Base-by-base conservation (phyloP, 495 filamentous ascomycete species). In the Staphylotrichum longicolle region DNA sequence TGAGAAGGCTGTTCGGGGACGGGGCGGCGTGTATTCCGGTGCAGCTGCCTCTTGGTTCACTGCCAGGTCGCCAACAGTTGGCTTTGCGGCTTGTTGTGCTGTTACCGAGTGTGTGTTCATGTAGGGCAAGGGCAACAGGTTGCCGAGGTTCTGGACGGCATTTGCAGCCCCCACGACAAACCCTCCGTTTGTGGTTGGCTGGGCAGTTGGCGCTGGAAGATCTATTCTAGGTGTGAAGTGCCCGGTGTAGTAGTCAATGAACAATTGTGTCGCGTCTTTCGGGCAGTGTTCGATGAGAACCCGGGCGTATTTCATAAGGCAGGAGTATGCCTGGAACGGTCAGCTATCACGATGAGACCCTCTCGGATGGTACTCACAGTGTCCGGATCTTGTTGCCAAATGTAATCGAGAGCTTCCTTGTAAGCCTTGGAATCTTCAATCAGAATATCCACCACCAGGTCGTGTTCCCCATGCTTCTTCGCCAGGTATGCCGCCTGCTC, bases 401-500 rank as follows among this genome's bases (percentile, higher is more conserved):
- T 93, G 64, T 96, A 98, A 62, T 92, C 85, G 11, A 98, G 77
- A 3, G 94, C 94, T 68, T 95, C 90, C 5, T 82, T 81, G 69
- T 96, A 96, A 50, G 88, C 85, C 69, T 93, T 92, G 0, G 91
- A 91, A 68, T 98, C 92, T 71, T 98, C 94, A 46, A 98, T 93
- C 56, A 98, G 70, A 45, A 98, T 96, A 71, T 96, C 91, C 9
- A 98, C 87, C 2, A 98, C 94, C 60, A 96, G 82, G 39, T 96
- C 92, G 66, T 94, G 90, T 69, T 98, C 95, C 6, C 89, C 86
- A 69, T 98, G 93, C 69, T 96, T 95, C 57, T 91, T 90, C 10
- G 94, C 93, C 50, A 98, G 82, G 69, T 94, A 98, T 3, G 94
- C 95, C 7, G 94, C 94, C 76, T 98, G 94, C 63, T 96, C 91